Conservation (phyloP, 2,329 filamentous ascomycete species). For the Colletotrichum agaves region DNA sequence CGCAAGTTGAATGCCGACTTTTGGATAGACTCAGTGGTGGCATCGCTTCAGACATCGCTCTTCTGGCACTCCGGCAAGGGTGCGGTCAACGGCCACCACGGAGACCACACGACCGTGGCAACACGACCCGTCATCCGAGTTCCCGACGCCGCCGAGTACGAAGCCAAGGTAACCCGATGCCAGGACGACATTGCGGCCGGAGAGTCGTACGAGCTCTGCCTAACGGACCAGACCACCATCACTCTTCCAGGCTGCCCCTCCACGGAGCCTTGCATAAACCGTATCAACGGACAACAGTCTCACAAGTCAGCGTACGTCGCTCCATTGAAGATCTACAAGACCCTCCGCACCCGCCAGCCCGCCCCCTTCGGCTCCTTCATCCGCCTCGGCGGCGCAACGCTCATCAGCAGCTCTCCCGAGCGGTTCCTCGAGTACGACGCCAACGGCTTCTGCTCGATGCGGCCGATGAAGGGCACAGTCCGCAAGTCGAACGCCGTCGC, state of each 20-base stretch:
- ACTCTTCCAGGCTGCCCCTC: slow-evolving; percentile 46
- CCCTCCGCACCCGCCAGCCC: slow-evolving; percentile 77
- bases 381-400: slow-evolving; percentile 73
- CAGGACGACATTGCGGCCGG: slow-evolving; percentile 79
- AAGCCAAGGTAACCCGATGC: slow-evolving; percentile 73
- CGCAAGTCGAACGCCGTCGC: slow-evolving; percentile 74
- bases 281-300: slow-evolving; percentile 28
- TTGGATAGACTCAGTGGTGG: slow-evolving; percentile 47
- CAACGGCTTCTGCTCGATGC: slow-evolving; percentile 76
- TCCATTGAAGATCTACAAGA: slow-evolving; percentile 78
- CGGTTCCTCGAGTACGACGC: slow-evolving; percentile 76
- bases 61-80: slow-evolving; percentile 45
- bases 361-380: slow-evolving; percentile 89
- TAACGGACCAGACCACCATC: slow-evolving; percentile 80
- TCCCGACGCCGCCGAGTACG: slow-evolving; percentile 65
- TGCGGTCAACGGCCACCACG: not conserved
- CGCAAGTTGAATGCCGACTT: slow-evolving; percentile 37
- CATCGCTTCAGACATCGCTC: slow-evolving; percentile 46
- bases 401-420: slow-evolving; percentile 88
- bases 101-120: slow-evolving; percentile 20
- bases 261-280: slow-evolving; percentile 7
- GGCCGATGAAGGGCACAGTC: slow-evolving; percentile 98
- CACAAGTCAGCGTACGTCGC: slow-evolving; percentile 42
- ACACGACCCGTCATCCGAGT: slow-evolving; percentile 46
- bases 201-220: slow-evolving; percentile 86